Evolutionary conservation across 371 early-diverging fungal species (phyloP), one percentile per base, ranked within the genome.

Genomic region (Scutellospora calospora): DNA sequence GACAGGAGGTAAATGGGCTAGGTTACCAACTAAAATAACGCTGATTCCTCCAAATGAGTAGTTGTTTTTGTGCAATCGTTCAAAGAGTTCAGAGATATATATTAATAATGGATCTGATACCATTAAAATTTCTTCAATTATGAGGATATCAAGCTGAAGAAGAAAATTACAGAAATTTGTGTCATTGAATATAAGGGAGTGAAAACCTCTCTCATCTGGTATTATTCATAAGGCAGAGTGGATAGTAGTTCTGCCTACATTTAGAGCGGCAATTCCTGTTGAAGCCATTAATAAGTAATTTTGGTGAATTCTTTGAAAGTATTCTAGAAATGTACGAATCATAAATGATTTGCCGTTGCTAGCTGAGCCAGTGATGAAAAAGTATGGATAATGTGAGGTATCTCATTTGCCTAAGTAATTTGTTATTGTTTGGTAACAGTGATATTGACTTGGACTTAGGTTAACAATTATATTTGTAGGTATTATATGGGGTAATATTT

Each of bases 91-190:
- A 31, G 57, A 74, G n/a, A 54, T 74, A 31, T 27, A 74, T 25
- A 4, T 33, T 6, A 73, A 35, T 31, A 73, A 54, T 3, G 20
- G 20, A 1, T 20, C 9, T 35, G 35, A 74, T 20, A 74, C 20
- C 57, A 74, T 74, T 38, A 31, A 74, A n/a, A 74, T 18, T 74
- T 74, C 29, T 8, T 73, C 73, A 55, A 73, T 74, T 29, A 73
- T 55, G 51, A 73, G 12, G 3, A 12, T 54, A 54, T 54, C 54
- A 18, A 54, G 2, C 54, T 18, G 52, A 52, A 5, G 52, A 8
- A 74, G 31, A 20, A 33, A 1, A 9, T 31, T 2, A 9, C 29
- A 27, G 31, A 57, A 74, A 14, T 35, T 25, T 33, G 1, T n/a
- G 31, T 74, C 55, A 29, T 2, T 55, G 31, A 55, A 55, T 54